Conservation (phyloP, 306 rosid genomes). For the Prunus fruticosa region DNA sequence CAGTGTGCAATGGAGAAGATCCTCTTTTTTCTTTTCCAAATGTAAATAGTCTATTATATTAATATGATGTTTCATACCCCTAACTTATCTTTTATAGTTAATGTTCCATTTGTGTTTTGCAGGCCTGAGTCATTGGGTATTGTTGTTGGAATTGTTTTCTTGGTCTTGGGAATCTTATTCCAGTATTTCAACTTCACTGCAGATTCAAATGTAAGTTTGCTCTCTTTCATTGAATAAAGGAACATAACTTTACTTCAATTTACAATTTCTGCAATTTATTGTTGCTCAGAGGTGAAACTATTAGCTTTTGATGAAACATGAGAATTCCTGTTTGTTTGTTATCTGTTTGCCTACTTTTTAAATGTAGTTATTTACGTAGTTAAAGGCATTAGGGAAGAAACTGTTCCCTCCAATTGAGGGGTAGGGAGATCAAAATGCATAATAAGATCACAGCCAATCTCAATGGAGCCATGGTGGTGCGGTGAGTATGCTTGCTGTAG, state of each 20-base stretch:
- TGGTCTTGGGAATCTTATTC: slow-evolving; percentile 77
- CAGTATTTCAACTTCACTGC: slow-evolving; percentile 87
- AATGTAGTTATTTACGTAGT: not conserved
- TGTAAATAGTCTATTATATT: not conserved
- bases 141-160: slow-evolving; percentile 82
- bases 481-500: not conserved
- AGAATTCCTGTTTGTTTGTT: not conserved
- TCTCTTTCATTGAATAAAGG: not conserved
- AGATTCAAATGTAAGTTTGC: slow-evolving; percentile 75
- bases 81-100: not conserved
- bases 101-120: slow-evolving; percentile 25
- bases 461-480: not conserved
- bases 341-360: not conserved
- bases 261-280: not conserved
- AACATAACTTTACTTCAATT: not conserved
- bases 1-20: not conserved
- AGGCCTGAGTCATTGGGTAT: slow-evolving; percentile 97
- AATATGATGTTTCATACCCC: not conserved
- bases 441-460: no score
- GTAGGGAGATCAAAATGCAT: not conserved
- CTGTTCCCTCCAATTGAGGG: not conserved
- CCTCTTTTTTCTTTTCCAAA: not conserved
- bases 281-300: not conserved
- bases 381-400: not conserved
- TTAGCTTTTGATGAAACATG: not conserved